A percentile compares a stretch with the other conserved stretches of the same genome.
Evolutionary conservation across 176 grass and related monocot species (phyloP).

Genomic region (Oryza longistaminata): DNA sequence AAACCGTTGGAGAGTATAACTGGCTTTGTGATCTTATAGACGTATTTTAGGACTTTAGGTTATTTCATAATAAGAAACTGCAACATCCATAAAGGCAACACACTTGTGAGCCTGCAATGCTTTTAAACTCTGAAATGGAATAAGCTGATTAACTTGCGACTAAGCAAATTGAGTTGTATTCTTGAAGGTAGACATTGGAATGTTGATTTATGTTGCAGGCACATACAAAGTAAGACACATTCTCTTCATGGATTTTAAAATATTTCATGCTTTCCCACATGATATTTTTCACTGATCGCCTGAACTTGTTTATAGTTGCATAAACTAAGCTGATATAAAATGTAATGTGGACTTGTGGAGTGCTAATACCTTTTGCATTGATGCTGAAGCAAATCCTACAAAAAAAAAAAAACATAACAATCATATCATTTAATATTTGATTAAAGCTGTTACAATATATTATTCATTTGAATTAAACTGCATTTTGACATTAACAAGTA

Average conservation of each 20-base stretch:
- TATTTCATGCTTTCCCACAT: background rate
- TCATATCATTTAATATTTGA: conserved; percentile 42
- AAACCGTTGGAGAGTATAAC: background rate
- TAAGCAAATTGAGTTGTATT: conserved; percentile 4
- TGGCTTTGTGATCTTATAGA: conserved; percentile 2
- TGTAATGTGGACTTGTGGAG: conserved; percentile 24
- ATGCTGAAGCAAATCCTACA: conserved; percentile 53
- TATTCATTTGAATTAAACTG: background rate
- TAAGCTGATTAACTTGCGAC: background rate
- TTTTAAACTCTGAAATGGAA: background rate
- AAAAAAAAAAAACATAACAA: conserved; percentile 52
- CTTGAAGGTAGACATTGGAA: background rate
- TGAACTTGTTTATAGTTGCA: background rate
- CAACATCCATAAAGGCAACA: background rate
- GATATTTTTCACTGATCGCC: background rate
- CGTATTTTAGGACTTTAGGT: background rate
- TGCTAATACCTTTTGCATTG: conserved; percentile 58
- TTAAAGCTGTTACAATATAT: conserved; percentile 4
- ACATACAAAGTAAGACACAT: background rate
- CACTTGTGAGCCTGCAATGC: background rate
- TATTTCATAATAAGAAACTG: background rate
- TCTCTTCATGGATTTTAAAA: background rate
- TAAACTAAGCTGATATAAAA: conserved; percentile 22
- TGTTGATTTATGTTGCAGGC: conserved; percentile 14
- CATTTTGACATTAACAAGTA: conserved; percentile 8